Base-by-base conservation (phyloP, 352 stramenopile genomes). In the Albugo laibachii region DNA sequence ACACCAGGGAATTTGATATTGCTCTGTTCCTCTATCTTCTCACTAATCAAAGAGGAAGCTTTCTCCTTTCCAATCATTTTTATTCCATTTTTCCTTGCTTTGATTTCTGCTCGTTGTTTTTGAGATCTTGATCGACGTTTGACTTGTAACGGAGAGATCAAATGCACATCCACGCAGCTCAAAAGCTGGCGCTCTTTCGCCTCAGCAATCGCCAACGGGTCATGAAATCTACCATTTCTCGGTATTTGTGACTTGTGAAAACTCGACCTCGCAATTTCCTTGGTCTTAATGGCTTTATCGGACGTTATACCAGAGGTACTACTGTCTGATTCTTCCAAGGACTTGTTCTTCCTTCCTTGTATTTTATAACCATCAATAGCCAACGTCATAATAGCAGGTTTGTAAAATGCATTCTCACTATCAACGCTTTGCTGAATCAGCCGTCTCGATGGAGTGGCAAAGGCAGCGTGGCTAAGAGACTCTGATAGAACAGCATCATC, bases 141-240 rank as follows among this genome's bases (percentile, higher is more conserved):
- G 42, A 87, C 72, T 47, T 86, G 74, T 47, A 91, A 50, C 18
- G 77, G 77, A 13, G 74, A 87, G 41, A 91, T 70, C 36, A 91
- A 57, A 42, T 85, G 73, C 36, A 86, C 77, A 10, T 70, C 69
- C n/a, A 86, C 69, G 21, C 72, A 84, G 55, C 73, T 86, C 49
- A 91, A 58, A 16, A 91, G 60, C 53, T 84, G 67, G 45, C 81
- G 74, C 58, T 91, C 77, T 13, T 75, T 59, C 8, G 77, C 72
- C 46, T 86, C 73, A 2, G 77, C 77, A 38, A 91, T 81, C 57
- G 87, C 66, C 41, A 91, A 54, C 44, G 74, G 31, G 24, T 14
- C n/a, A 40, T 21, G 34, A 15, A 41, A 14, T 18, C 38, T 15
- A 39, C 15, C 18, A 38, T 35, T 43, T 36, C 13, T 20, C 45